Conservation (phyloP, 352 stramenopile species). For the Globisporangium spinosum region DNA sequence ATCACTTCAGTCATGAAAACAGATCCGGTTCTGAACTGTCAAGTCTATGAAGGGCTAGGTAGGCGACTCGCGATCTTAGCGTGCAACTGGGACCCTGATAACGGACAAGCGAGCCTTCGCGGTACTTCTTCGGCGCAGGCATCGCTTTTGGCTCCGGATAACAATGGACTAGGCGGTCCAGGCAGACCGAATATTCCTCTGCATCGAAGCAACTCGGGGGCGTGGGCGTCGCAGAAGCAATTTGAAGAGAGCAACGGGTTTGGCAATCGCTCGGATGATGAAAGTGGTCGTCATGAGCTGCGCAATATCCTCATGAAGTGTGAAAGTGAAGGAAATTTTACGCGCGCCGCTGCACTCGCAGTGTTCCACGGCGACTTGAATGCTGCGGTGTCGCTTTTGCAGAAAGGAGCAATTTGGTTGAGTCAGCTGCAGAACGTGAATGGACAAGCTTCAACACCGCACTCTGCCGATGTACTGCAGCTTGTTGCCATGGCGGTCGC, state of each 20-base stretch:
- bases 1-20: slow-evolving; percentile 55
- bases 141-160: slow-evolving; percentile 4
- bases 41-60: slow-evolving; percentile 72
- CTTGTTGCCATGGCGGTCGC: slow-evolving; percentile 88
- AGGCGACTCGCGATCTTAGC: slow-evolving; percentile 63
- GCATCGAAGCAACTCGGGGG: slow-evolving; percentile 61
- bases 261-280: slow-evolving; percentile 44
- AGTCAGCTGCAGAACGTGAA: slow-evolving; percentile 51
- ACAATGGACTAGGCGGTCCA: slow-evolving; percentile 29
- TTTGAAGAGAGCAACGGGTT: slow-evolving; percentile 48
- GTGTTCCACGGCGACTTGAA: slow-evolving; percentile 84
- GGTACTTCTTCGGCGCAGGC: background rate
- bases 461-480: slow-evolving; percentile 75
- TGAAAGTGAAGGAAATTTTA: slow-evolving; percentile 60
- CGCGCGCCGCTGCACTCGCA: slow-evolving; percentile 62
- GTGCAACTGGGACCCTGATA: slow-evolving; percentile 84
- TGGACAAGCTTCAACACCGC: slow-evolving; percentile 21
- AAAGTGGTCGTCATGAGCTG: slow-evolving; percentile 53
- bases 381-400: slow-evolving; percentile 59
- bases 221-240: slow-evolving; percentile 60
- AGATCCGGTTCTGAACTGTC: slow-evolving; percentile 63
- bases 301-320: slow-evolving; percentile 56
- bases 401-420: slow-evolving; percentile 66
- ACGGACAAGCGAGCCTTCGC: slow-evolving; percentile 32
- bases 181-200: slow-evolving; percentile 30